Percentiles rank a stretch among this genome's conserved stretches.
phyloP scores from a whole-genome alignment of 305 asterid species.

The Stenogyne calaminthoides region DNA sequence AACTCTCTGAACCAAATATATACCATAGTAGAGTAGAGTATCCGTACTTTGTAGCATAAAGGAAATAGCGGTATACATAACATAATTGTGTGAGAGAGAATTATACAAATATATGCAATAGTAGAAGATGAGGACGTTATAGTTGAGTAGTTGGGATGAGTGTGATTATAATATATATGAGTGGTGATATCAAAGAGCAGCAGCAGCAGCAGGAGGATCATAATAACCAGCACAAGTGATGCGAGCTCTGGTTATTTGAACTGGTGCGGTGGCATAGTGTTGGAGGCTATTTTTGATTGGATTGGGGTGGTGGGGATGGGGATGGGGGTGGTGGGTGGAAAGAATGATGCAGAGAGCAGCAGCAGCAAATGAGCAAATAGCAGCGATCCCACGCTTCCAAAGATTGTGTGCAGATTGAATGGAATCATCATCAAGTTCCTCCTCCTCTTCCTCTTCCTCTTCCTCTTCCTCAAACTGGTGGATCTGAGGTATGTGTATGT shows the following conservation, averaged over 20 bases:
- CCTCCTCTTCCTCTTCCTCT: background rate
- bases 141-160: too few relatives aligned
- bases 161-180: too few relatives aligned
- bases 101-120: too few relatives aligned
- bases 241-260: constrained; percentile 47
- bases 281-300: constrained; percentile 32
- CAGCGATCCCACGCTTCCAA: constrained; percentile 79
- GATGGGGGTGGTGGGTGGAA: constrained; percentile 33
- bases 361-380: constrained; percentile 76
- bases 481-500: too few relatives aligned
- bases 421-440: too few relatives aligned
- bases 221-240: constrained; percentile 66
- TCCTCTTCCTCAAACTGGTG: background rate
- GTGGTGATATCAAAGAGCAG: too few relatives aligned
- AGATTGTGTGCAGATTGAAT: constrained; percentile 16
- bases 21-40: too few relatives aligned
- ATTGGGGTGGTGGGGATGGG: constrained; percentile 26
- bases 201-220: constrained; percentile 27
- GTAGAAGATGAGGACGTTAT: too few relatives aligned
- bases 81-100: too few relatives aligned
- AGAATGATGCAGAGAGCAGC: constrained; percentile 66
- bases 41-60: too few relatives aligned
- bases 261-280: constrained; percentile 41
- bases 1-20: too few relatives aligned
- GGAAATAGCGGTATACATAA: too few relatives aligned